Evolutionary conservation across 495 filamentous ascomycete species (phyloP).

Genomic region (Trichoderma erinaceum): DNA sequence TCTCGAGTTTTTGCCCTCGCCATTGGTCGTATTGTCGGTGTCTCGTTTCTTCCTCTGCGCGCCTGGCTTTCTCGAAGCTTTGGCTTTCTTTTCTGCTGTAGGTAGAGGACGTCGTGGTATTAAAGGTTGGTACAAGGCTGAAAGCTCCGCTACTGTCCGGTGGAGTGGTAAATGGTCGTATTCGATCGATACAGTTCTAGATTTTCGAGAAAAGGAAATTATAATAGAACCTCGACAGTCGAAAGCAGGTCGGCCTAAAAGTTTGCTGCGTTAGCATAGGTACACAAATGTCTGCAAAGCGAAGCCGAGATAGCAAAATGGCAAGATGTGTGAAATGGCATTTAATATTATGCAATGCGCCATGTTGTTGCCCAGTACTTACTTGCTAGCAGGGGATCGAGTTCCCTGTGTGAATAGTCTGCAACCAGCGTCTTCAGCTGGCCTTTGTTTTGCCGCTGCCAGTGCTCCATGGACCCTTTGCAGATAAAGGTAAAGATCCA

Average conservation of each 20-base stretch:
- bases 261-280: conserved; percentile 20
- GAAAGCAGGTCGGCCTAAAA: conserved; percentile 42
- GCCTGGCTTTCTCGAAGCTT: conserved; percentile 21
- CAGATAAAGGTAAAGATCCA: conserved; percentile 46
- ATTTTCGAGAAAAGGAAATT: conserved; percentile 37
- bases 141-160: conserved; percentile 37
- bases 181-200: conserved; percentile 36
- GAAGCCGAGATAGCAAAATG: not conserved
- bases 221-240: conserved; percentile 42
- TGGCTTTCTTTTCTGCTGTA: not conserved
- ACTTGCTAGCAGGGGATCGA: conserved; percentile 38
- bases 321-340: too few relatives aligned
- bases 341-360: too few relatives aligned
- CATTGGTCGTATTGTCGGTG: conserved; percentile 43
- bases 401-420: conserved; percentile 35
- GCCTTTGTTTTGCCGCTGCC: conserved; percentile 38
- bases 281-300: not conserved
- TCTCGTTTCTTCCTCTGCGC: conserved; percentile 56
- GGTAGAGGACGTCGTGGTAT: not conserved
- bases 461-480: conserved; percentile 41
- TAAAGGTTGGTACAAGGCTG: conserved; percentile 6
- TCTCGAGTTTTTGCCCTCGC: conserved; percentile 20
- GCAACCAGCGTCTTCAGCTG: conserved; percentile 31
- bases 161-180: conserved; percentile 45
- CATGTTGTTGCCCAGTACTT: conserved; percentile 11